A percentile compares a stretch with the other conserved stretches of the same genome.
phyloP scores from a whole-genome alignment of 1,284 basidiomycete species.

The Puccinia coronata region DNA sequence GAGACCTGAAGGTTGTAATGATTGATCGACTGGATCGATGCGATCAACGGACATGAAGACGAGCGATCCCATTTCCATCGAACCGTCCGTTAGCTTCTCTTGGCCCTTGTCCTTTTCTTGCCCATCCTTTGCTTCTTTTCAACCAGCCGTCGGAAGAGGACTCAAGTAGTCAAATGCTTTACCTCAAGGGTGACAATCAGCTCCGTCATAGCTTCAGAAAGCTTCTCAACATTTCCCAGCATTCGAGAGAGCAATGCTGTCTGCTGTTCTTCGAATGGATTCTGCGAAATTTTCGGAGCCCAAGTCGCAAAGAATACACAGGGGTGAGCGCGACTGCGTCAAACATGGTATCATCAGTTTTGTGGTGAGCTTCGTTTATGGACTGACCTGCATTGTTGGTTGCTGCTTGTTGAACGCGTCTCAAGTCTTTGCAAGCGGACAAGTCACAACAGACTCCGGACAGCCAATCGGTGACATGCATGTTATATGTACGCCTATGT shows the following conservation, averaged over 20 bases:
- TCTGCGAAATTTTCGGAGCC: conserved; percentile 47
- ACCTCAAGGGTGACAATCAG: conserved; percentile 52
- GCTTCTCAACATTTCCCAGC: conserved; percentile 53
- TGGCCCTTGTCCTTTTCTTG: neutral
- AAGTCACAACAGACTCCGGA: too few species aligned
- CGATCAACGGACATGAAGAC: neutral
- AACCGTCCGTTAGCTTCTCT: neutral
- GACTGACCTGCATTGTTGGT: neutral
- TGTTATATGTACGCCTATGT: too few species aligned
- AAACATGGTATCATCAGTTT: too few species aligned
- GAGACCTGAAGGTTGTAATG: conserved; percentile 39
- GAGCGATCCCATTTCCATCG: too few species aligned
- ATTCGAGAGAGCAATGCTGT: conserved; percentile 51
- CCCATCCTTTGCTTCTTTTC: neutral
- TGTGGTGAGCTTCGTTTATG: neutral
- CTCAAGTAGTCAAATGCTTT: neutral
- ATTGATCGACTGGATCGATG: conserved; percentile 6
- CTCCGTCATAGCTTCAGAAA: conserved; percentile 53
- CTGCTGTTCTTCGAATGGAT: conserved; percentile 53
- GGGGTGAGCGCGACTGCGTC: too few species aligned
- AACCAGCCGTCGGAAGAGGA: neutral
- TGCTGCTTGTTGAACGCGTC: too few species aligned
- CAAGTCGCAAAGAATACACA: too few species aligned
- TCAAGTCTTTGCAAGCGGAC: too few species aligned
- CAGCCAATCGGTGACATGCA: too few species aligned